Base-by-base conservation (phyloP, 805 yeast genomes). In the Zygoascus bituminiphila region DNA sequence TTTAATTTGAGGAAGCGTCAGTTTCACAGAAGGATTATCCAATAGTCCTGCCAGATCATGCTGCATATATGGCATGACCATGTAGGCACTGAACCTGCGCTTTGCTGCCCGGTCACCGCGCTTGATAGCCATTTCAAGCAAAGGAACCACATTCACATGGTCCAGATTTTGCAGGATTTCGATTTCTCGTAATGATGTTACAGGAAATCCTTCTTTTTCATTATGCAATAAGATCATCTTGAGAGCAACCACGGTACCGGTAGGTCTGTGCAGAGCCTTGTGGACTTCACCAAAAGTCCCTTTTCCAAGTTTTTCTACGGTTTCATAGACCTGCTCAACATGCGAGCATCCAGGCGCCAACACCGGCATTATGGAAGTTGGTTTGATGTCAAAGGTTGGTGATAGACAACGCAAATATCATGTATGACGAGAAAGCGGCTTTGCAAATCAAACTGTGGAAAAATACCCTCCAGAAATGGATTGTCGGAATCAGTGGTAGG, bases 101-200 rank as follows among this genome's bases (percentile, higher is more conserved):
- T 52, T 53, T 17, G 57, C 52, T 37, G 57, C 57, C 9, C 57
- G 44, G 44, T 55, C 57, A 55, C 66, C 62, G 14, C 65, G 58
- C 50, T 79, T 82, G 45, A 81, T 79, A 0, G 89, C 75, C 81
- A 91, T 82, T 54, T 88, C 97, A 9, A 84, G 61, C 38, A 93
- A 71, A 52, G 82, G 87, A 21, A 93, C 72, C 15, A 91, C 76
- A 62, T 93, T 87, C 23, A 69, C 66, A 62, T 91, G 87, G 46
- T 73, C 63, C 45, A 93, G 69, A 44, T 73, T 72, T 64, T 86
- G 87, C 64, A 93, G 71, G 20, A 88, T 86, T 15, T 82, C 77
- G 50, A 91, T 88, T 61, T 93, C 99, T 53, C 99, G 75, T 65
- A 89, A 78, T 1, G 98, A 96, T 0, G 98, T 93, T 23, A 93